Evolutionary conservation across 768 basidiomycete species (phyloP).

Genomic region (Russula compacta): DNA sequence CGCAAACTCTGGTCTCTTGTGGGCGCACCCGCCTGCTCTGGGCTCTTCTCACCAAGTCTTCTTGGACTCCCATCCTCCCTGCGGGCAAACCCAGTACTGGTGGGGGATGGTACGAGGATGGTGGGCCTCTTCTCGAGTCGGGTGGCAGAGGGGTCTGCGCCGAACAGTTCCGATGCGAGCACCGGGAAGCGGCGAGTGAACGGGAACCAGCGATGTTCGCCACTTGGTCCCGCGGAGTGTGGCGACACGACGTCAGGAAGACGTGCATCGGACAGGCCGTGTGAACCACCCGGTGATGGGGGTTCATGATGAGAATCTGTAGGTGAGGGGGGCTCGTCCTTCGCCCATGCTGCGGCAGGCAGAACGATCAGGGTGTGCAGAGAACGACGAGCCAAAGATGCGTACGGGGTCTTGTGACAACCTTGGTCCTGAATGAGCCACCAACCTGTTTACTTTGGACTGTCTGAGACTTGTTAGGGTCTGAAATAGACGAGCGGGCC

Average conservation of each 20-base stretch:
- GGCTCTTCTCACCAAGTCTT: constrained; percentile 21
- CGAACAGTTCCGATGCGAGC: background rate
- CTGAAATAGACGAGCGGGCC: background rate
- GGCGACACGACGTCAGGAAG: constrained; percentile 48
- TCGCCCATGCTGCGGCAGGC: constrained; percentile 13
- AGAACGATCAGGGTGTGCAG: background rate
- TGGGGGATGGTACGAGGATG: background rate
- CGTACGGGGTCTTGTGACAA: constrained; percentile 14
- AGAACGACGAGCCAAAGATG: background rate
- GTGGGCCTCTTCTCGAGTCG: constrained; percentile 3
- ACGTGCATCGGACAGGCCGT: constrained; percentile 32
- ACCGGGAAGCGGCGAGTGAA: constrained; percentile 49
- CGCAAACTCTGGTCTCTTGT: constrained; percentile 19
- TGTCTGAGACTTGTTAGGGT: background rate
- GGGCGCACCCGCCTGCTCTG: constrained; percentile 20
- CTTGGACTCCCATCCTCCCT: background rate
- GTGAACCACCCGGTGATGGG: constrained; percentile 24
- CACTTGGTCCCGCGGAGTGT: constrained; percentile 32
- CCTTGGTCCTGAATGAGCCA: constrained; percentile 1
- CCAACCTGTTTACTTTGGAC: background rate
- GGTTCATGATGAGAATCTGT: constrained; percentile 31
- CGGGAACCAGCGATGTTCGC: constrained; percentile 52
- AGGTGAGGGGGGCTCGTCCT: constrained; percentile 22
- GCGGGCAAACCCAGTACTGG: background rate
- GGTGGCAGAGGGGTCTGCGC: background rate